Evolutionary conservation across 2,329 filamentous ascomycete genomes (phyloP).

Genomic region (Ophiostoma novo-ulmi): DNA sequence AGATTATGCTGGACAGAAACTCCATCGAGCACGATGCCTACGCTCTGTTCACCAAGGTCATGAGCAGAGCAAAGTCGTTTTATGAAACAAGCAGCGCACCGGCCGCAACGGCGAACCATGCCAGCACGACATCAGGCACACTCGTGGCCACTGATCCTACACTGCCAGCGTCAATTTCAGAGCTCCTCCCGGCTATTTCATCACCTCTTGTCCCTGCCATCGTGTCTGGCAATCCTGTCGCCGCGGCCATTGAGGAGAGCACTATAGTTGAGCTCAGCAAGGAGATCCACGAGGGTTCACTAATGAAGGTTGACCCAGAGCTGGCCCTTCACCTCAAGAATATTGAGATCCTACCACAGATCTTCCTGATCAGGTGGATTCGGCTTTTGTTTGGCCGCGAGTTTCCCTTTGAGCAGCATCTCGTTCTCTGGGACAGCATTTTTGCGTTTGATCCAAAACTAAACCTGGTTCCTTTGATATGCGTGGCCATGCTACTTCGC

Average conservation of each 20-base stretch:
- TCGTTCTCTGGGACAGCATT: slow-evolving; percentile 84
- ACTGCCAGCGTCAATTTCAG: not conserved
- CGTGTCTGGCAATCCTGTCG: not conserved
- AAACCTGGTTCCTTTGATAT: slow-evolving; percentile 82
- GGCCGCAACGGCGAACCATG: slow-evolving; percentile 8
- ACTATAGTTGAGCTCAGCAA: slow-evolving; percentile 82
- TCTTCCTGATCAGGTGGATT: slow-evolving; percentile 95
- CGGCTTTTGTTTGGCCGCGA: slow-evolving; percentile 88
- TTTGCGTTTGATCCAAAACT: slow-evolving; percentile 80
- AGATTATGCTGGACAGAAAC: slow-evolving; percentile 61
- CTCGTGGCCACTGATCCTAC: not conserved
- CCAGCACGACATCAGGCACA: not conserved
- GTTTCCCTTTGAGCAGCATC: slow-evolving; percentile 78
- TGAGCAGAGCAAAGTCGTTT: slow-evolving; percentile 80
- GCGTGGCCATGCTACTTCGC: slow-evolving; percentile 85
- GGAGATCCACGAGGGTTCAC: slow-evolving; percentile 76
- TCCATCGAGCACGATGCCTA: slow-evolving; percentile 91
- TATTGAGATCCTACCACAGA: slow-evolving; percentile 89
- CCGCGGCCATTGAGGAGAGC: slow-evolving; percentile 38
- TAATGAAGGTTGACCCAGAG: slow-evolving; percentile 52
- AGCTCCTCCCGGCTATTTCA: slow-evolving; percentile 22
- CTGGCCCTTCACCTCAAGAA: slow-evolving; percentile 63
- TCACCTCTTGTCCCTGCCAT: not conserved
- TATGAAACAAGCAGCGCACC: slow-evolving; percentile 63
- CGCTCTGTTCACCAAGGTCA: slow-evolving; percentile 75